Evolutionary conservation across 2,329 filamentous ascomycete species (phyloP).

Genomic region (Berkeleyomyces rouxiae): DNA sequence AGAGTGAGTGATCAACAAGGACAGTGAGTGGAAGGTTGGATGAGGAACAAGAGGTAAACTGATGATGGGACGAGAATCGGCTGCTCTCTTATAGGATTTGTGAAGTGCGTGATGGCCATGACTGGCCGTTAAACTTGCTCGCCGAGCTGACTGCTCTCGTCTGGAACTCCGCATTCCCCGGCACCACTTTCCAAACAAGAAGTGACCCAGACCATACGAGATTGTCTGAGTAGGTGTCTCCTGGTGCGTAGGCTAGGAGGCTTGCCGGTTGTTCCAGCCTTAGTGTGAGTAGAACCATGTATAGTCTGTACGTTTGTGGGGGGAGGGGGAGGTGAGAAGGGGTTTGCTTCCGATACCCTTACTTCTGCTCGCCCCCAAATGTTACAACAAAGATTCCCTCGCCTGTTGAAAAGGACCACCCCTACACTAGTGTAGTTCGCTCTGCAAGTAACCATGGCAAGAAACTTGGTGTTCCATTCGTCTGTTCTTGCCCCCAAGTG

Average conservation of each 20-base stretch:
- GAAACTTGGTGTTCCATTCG: background rate
- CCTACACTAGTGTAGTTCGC: too few relatives aligned
- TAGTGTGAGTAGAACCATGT: too few relatives aligned
- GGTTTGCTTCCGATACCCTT: too few relatives aligned
- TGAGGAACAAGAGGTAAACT: background rate
- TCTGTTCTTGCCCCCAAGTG: background rate
- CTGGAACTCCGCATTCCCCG: background rate
- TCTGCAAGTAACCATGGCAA: too few relatives aligned
- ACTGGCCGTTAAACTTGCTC: background rate
- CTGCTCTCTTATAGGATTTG: background rate
- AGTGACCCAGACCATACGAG: background rate
- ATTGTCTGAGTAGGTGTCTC: background rate
- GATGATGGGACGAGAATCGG: background rate
- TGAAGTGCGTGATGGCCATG: background rate
- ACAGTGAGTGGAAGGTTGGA: background rate
- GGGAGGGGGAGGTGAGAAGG: too few relatives aligned
- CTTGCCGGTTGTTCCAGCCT: too few relatives aligned
- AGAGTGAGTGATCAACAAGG: constrained; percentile 8
- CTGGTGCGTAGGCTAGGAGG: too few relatives aligned
- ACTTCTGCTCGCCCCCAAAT: too few relatives aligned
- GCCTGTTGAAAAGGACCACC: too few relatives aligned
- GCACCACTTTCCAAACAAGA: background rate
- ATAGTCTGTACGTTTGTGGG: too few relatives aligned
- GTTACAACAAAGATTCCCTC: too few relatives aligned
- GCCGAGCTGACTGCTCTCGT: too few relatives aligned